phyloP scores from a whole-genome alignment of 805 yeast species.

The Ogataea trehalophila region DNA sequence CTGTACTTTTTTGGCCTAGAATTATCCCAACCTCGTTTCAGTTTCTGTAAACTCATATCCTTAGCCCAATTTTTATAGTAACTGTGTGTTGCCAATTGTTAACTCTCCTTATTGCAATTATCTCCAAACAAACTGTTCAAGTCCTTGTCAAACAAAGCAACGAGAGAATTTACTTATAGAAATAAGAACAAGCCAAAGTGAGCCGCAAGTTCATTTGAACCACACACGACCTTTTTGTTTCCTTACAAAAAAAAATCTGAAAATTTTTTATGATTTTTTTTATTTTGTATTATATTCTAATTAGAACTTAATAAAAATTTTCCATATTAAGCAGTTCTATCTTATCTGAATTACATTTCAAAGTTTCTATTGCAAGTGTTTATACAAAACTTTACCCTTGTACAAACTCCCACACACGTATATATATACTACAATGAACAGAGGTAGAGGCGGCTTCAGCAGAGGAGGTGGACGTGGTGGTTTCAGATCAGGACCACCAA shows the following conservation, averaged over 20 bases:
- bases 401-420: neutral
- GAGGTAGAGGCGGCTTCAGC: conserved; percentile 59
- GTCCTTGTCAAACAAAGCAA: too few relatives aligned
- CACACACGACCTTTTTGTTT: too few relatives aligned
- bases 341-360: too few relatives aligned
- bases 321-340: conserved; percentile 2
- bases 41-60: neutral
- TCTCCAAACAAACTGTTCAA: too few relatives aligned
- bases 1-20: conserved; percentile 2
- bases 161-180: too few relatives aligned
- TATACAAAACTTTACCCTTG: too few relatives aligned
- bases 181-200: too few relatives aligned
- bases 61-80: too few relatives aligned
- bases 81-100: too few relatives aligned
- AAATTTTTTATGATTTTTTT: conserved; percentile 1
- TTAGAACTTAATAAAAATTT: conserved; percentile 15
- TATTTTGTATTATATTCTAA: neutral
- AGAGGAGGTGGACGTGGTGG: conserved; percentile 57
- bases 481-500: conserved; percentile 59
- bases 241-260: neutral
- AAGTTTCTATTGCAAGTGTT: too few relatives aligned
- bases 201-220: too few relatives aligned
- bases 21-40: conserved; percentile 3
- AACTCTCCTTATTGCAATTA: too few relatives aligned
- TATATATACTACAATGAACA: conserved; percentile 41